Evolutionary conservation across 2,329 filamentous ascomycete genomes (phyloP).

Genomic region (Thelonectria olida): DNA sequence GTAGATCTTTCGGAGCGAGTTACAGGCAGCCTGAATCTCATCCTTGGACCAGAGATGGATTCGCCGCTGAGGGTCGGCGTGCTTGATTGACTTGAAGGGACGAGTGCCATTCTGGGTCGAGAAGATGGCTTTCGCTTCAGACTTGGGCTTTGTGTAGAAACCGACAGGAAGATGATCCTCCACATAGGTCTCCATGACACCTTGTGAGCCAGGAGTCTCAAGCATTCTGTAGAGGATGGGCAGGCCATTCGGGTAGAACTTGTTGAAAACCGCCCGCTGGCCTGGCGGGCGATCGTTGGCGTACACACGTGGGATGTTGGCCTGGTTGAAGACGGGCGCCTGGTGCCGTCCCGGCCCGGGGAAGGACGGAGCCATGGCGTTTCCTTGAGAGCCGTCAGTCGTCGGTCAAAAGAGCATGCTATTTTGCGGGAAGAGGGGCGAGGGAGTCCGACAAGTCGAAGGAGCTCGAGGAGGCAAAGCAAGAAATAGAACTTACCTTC

Average conservation of each 20-base stretch:
- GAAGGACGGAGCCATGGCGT: slow-evolving; percentile 27
- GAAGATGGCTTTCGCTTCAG: slow-evolving; percentile 47
- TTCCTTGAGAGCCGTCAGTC: slow-evolving; percentile 23
- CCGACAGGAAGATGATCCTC: slow-evolving; percentile 48
- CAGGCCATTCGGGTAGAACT: slow-evolving; percentile 49
- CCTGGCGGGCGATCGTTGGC: slow-evolving; percentile 35
- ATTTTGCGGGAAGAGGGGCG: neutral
- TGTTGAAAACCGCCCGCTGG: slow-evolving; percentile 38
- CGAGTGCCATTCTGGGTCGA: slow-evolving; percentile 47
- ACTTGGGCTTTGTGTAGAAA: slow-evolving; percentile 49
- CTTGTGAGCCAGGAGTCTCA: slow-evolving; percentile 32
- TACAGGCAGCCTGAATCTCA: slow-evolving; percentile 51
- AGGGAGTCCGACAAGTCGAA: neutral
- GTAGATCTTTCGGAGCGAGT: slow-evolving; percentile 48
- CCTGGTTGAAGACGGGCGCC: slow-evolving; percentile 24
- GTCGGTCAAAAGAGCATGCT: too few species aligned
- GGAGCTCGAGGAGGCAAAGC: neutral
- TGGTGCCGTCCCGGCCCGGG: slow-evolving; percentile 17
- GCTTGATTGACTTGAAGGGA: slow-evolving; percentile 41
- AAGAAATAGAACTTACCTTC: neutral
- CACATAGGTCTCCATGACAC: slow-evolving; percentile 42
- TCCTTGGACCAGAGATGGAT: slow-evolving; percentile 50
- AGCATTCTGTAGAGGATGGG: slow-evolving; percentile 48
- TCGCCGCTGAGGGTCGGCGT: slow-evolving; percentile 40
- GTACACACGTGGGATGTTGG: slow-evolving; percentile 31